Evolutionary conservation across 163 green algal species (phyloP).

Genomic region (Trebouxia gelatinosa): DNA sequence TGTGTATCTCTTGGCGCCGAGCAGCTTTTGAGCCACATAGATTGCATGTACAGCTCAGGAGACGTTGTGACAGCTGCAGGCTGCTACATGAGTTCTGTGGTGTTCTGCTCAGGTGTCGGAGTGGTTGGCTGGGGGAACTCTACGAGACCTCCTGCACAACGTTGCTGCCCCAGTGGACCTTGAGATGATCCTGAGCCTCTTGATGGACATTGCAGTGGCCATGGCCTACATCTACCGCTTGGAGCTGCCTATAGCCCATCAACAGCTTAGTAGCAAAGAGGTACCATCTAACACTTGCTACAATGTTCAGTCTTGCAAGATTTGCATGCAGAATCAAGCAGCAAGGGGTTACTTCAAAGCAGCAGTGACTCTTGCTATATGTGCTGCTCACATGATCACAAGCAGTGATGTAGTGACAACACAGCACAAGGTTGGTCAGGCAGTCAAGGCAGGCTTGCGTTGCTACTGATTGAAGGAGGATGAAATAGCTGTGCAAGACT

Average conservation of each 20-base stretch:
- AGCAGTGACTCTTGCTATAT: too few species aligned
- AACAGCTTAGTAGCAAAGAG: constrained; percentile 5
- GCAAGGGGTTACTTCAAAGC: too few species aligned
- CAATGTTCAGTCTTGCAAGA: too few species aligned
- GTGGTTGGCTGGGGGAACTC: background rate
- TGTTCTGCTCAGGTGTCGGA: background rate
- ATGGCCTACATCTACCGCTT: constrained; percentile 20
- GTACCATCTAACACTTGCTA: too few species aligned
- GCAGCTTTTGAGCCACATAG: background rate
- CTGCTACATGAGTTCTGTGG: background rate
- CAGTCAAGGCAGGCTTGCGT: too few species aligned
- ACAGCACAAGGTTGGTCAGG: too few species aligned
- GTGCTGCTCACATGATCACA: too few species aligned
- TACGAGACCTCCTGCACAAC: constrained; percentile 11
- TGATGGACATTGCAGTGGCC: constrained; percentile 2
- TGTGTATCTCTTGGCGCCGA: background rate
- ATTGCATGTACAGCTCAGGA: too few species aligned
- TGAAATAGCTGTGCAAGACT: too few species aligned
- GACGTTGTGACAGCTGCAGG: background rate
- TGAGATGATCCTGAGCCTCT: background rate
- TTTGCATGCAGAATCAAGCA: too few species aligned
- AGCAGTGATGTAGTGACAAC: too few species aligned
- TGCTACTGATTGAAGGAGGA: too few species aligned
- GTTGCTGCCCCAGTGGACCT: background rate
- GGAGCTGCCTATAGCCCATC: background rate